A percentile compares a stretch with the other conserved stretches of the same genome.
Evolutionary conservation across 192 early-diverging fungal genomes (phyloP).

Genomic region (Neocallimastix lanati): DNA sequence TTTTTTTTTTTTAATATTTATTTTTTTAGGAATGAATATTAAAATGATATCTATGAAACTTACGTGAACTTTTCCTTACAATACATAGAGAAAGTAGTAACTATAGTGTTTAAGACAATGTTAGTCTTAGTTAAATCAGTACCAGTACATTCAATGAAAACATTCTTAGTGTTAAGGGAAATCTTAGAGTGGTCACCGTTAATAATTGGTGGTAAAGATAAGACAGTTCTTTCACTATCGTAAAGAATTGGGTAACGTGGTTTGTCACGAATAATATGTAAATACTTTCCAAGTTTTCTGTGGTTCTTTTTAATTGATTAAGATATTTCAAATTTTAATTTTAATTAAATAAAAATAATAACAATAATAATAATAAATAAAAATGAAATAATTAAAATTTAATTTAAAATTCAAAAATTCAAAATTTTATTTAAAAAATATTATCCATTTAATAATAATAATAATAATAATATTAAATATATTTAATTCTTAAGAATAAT

Average conservation of each 20-base stretch:
- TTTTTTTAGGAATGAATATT: too few species aligned
- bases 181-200: slow-evolving; percentile 98
- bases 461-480: too few species aligned
- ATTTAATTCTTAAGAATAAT: too few species aligned
- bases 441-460: too few species aligned
- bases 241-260: slow-evolving; percentile 83
- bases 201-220: slow-evolving; percentile 96
- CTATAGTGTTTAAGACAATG: slow-evolving; percentile 79
- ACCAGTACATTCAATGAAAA: slow-evolving; percentile 95
- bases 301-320: slow-evolving; percentile 26
- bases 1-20: too few species aligned
- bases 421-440: too few species aligned
- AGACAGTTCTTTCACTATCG: slow-evolving; percentile 62
- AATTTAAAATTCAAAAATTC: too few species aligned
- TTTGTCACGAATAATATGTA: slow-evolving; percentile 78
- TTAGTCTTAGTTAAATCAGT: slow-evolving; percentile 90
- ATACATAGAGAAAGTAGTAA: slow-evolving; percentile 92
- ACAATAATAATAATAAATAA: too few species aligned
- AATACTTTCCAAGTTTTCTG: slow-evolving; percentile 67
- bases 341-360: too few species aligned
- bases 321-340: too few species aligned
- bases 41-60: too few species aligned
- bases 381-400: too few species aligned
- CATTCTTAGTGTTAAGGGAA: slow-evolving; percentile 75
- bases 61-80: slow-evolving; percentile 77